Conservation (phyloP, 2,329 filamentous ascomycete genomes). For the Zelopaecilomyces penicillatus region DNA sequence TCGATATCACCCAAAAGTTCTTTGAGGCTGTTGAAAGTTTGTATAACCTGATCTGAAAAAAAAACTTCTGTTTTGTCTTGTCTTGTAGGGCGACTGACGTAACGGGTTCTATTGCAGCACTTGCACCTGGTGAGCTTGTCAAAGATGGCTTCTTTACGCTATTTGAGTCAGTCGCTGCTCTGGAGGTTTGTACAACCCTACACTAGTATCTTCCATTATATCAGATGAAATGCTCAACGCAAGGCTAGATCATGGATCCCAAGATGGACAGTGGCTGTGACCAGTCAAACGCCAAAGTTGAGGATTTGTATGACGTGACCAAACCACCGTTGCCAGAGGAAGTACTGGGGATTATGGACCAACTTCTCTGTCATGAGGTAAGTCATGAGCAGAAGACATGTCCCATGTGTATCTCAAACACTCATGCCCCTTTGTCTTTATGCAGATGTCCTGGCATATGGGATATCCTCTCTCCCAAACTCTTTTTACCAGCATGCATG, state of each 20-base stretch:
- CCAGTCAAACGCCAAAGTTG: constrained; percentile 67
- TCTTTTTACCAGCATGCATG: constrained; percentile 83
- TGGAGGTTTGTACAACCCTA: constrained; percentile 48
- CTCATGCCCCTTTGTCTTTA: background rate
- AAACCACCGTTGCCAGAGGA: constrained; percentile 64
- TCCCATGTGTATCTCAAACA: background rate
- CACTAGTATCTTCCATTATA: background rate
- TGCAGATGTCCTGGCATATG: constrained; percentile 87
- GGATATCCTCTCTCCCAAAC: constrained; percentile 96
- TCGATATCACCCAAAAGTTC: constrained; percentile 53
- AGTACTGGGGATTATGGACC: constrained; percentile 87
- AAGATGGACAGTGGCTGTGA: constrained; percentile 97
- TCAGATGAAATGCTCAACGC: background rate
- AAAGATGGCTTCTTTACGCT: constrained; percentile 93
- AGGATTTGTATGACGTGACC: constrained; percentile 72
- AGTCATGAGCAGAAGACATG: constrained; percentile 9
- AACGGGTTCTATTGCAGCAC: constrained; percentile 40
- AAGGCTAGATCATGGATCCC: constrained; percentile 81
- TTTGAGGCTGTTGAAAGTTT: constrained; percentile 43
- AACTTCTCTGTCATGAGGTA: constrained; percentile 82
- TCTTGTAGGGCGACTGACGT: background rate
- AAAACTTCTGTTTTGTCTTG: constrained; percentile 2
- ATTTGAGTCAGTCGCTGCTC: constrained; percentile 84
- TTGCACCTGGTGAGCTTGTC: constrained; percentile 73
- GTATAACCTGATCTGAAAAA: constrained; percentile 11